Evolutionary conservation across 1,139 yeast genomes (phyloP), one percentile per base, ranked within the genome.

Genomic region (Pichia sp.): DNA sequence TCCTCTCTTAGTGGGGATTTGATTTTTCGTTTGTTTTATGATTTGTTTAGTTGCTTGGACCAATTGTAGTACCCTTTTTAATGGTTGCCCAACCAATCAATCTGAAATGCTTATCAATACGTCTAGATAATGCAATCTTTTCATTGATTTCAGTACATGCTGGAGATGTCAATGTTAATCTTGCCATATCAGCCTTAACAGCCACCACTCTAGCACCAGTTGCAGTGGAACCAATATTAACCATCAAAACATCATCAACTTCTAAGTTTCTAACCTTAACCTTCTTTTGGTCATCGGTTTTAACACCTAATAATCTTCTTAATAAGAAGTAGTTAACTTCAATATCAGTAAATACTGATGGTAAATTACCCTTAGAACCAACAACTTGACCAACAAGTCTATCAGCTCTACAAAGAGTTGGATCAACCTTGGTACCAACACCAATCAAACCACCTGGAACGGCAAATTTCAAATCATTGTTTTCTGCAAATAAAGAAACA

Each of bases 381-480:
- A 94, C 95, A 49, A 94, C 98, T 72, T 94, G 98, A 60, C 99
- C 99, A 50, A 94, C 97, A 62, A 94, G 77, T 73, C 98, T 85
- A 72, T 94, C 99, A 49, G 98, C 99, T 72, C 98, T 85, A 75
- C 99, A 94, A 59, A 94, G 74, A 7, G 98, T 92, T 52, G 99
- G 99, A 67, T 94, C 98, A 55, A 94, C 95, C 69, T 87, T 86
- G 47, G 98, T 92, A 72, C 99, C 99, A 48, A 94, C 97, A 78
- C 99, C 99, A 60, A 94, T 94, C 64, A 94, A 79, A 55, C 99
- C 99, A 79, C 99, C 99, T 42, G 99, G 99, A 60, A 94, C 98
- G 44, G 99, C 99, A 62, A 92, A 94, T 66, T 92, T 92, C 68
- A 94, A 79, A 66, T 90, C 97, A 61, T 94, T 94, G 68, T 92